Evolutionary conservation across 108 stramenopile species (phyloP).

Genomic region (Fragilaria crotonensis): DNA sequence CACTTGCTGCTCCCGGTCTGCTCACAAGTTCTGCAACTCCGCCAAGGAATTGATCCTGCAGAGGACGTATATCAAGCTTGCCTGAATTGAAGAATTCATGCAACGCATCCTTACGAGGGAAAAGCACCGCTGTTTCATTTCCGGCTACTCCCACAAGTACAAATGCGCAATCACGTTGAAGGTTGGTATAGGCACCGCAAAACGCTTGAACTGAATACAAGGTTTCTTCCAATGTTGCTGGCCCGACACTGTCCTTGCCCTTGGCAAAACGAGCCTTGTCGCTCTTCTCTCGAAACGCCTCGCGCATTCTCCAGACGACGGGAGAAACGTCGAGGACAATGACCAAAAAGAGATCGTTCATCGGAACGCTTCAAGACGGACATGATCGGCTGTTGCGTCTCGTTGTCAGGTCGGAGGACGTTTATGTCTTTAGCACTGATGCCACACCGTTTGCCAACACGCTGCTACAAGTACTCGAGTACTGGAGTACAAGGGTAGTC

Average conservation of each 20-base stretch:
- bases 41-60: conserved; percentile 42
- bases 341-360: conserved; percentile 46
- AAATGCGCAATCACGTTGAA: conserved; percentile 56
- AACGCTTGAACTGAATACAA: conserved; percentile 50
- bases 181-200: conserved; percentile 32
- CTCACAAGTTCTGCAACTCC: conserved; percentile 67
- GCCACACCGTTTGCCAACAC: too few relatives aligned
- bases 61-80: conserved; percentile 41
- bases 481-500: too few relatives aligned
- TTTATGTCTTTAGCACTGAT: too few relatives aligned
- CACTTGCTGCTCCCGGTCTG: conserved; percentile 19
- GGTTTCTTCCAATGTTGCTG: conserved; percentile 63
- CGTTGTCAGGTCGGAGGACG: too few relatives aligned
- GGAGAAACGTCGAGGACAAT: conserved; percentile 73
- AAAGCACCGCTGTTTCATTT: conserved; percentile 51
- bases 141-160: conserved; percentile 72
- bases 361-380: conserved; percentile 17
- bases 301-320: conserved; percentile 66
- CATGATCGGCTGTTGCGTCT: too few relatives aligned
- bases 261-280: conserved; percentile 45
- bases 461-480: too few relatives aligned
- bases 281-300: conserved; percentile 31
- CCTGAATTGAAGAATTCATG: conserved; percentile 33
- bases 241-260: conserved; percentile 59
- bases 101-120: conserved; percentile 65